phyloP scores from a whole-genome alignment of 352 stramenopile species.

The Globisporangium polare region DNA sequence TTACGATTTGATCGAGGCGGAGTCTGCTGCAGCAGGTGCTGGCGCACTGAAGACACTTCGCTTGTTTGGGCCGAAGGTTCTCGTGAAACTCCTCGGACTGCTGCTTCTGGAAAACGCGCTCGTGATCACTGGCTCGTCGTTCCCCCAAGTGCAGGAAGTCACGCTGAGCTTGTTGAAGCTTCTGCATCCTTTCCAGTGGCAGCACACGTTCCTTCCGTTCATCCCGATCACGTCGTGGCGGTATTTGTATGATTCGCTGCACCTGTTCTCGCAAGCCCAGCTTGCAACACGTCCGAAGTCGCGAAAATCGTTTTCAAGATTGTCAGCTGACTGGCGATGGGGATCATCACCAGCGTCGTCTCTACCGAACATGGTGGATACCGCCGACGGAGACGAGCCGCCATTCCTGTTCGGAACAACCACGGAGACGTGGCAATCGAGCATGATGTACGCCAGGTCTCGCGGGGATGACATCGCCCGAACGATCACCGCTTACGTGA shows the following conservation, averaged over 20 bases:
- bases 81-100: constrained; percentile 67
- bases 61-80: constrained; percentile 59
- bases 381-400: constrained; percentile 29
- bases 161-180: constrained; percentile 64
- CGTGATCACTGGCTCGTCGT: constrained; percentile 69
- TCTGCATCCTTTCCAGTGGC: constrained; percentile 76
- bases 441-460: constrained; percentile 40
- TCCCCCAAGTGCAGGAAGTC: constrained; percentile 73
- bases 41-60: constrained; percentile 55
- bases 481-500: constrained; percentile 49
- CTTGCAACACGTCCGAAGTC: constrained; percentile 46
- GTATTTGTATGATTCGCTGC: constrained; percentile 60
- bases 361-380: not conserved
- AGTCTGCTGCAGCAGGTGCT: constrained; percentile 31
- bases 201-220: constrained; percentile 76
- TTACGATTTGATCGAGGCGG: constrained; percentile 47
- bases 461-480: constrained; percentile 46
- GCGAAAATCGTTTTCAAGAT: constrained; percentile 49
- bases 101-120: constrained; percentile 73
- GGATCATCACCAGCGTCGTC: constrained; percentile 12
- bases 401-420: constrained; percentile 68
- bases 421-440: constrained; percentile 66
- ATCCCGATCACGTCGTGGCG: constrained; percentile 68
- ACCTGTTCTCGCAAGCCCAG: constrained; percentile 52
- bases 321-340: constrained; percentile 69